Evolutionary conservation across 2,329 filamentous ascomycete genomes (phyloP).

Genomic region (Sordariomycetes sp.): DNA sequence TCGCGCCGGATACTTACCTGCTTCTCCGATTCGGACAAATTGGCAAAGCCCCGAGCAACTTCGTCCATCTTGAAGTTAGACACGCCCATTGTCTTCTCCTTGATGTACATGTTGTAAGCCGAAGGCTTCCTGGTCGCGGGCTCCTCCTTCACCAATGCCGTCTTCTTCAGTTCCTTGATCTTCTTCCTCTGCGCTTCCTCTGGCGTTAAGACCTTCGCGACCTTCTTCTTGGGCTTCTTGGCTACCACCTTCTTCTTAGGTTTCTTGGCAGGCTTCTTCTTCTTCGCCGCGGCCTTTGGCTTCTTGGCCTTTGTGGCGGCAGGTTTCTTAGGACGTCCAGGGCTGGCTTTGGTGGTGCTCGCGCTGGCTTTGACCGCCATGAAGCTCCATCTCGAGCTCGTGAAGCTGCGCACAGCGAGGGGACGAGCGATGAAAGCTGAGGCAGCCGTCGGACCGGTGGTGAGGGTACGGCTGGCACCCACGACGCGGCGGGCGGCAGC

Average conservation of each 20-base stretch:
- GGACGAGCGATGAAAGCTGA: conserved; percentile 9
- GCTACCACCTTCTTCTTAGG: conserved; percentile 15
- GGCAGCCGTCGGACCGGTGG: conserved; percentile 5
- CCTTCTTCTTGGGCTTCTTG: conserved; percentile 15
- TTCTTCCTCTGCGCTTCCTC: conserved; percentile 28
- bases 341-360: conserved; percentile 11
- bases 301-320: conserved; percentile 7
- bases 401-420: conserved; percentile 18
- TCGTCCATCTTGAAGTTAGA: conserved; percentile 23
- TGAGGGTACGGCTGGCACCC: conserved; percentile 12
- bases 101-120: background rate
- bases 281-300: conserved; percentile 10
- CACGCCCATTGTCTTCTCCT: too few relatives aligned
- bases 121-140: conserved; percentile 8
- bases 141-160: conserved; percentile 27
- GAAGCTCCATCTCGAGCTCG: conserved; percentile 16
- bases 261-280: conserved; percentile 11
- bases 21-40: conserved; percentile 27
- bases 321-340: conserved; percentile 7
- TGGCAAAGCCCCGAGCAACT: too few relatives aligned
- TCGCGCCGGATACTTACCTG: conserved; percentile 28
- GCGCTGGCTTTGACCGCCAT: conserved; percentile 13
- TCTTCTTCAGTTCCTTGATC: conserved; percentile 26
- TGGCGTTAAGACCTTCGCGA: conserved; percentile 23
- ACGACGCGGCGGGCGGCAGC: conserved; percentile 25